Percentiles rank a stretch among this genome's conserved stretches.
phyloP scores from a whole-genome alignment of 1,139 yeast genomes.

The Torulaspora globosa region DNA sequence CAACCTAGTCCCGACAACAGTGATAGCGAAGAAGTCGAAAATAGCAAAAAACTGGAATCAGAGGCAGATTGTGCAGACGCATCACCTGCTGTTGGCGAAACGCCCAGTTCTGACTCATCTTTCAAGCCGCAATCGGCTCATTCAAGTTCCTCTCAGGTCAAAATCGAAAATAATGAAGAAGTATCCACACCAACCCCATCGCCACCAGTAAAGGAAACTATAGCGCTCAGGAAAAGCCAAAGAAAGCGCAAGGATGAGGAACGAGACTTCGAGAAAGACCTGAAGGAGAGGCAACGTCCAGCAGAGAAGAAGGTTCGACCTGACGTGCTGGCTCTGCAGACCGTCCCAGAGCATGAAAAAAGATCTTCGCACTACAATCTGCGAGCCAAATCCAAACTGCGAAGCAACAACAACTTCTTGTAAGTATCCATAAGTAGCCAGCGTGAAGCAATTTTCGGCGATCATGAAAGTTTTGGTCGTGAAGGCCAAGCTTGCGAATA shows the following conservation, averaged over 20 bases:
- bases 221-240: constrained; percentile 9
- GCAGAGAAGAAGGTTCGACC: constrained; percentile 32
- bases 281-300: constrained; percentile 23
- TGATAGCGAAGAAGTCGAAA: constrained; percentile 13
- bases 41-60: constrained; percentile 9
- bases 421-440: background rate
- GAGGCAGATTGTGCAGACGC: constrained; percentile 2
- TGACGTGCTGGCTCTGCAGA: constrained; percentile 24
- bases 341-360: constrained; percentile 28
- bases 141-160: background rate
- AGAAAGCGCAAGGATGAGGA: constrained; percentile 19
- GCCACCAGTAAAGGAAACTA: constrained; percentile 8
- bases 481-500: background rate
- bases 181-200: constrained; percentile 6
- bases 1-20: constrained; percentile 17
- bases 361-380: constrained; percentile 34
- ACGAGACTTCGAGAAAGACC: constrained; percentile 10
- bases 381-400: constrained; percentile 35
- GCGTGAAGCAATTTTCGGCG: background rate
- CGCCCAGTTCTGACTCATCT: constrained; percentile 7
- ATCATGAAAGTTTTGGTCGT: background rate
- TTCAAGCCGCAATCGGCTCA: constrained; percentile 4
- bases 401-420: constrained; percentile 19
- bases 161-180: background rate
- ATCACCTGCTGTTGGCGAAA: constrained; percentile 1